These are phyloP conservation scores for Theileria equi DNA, from an alignment of 169 alveolate species.

Conservation along the genomic window DNA sequence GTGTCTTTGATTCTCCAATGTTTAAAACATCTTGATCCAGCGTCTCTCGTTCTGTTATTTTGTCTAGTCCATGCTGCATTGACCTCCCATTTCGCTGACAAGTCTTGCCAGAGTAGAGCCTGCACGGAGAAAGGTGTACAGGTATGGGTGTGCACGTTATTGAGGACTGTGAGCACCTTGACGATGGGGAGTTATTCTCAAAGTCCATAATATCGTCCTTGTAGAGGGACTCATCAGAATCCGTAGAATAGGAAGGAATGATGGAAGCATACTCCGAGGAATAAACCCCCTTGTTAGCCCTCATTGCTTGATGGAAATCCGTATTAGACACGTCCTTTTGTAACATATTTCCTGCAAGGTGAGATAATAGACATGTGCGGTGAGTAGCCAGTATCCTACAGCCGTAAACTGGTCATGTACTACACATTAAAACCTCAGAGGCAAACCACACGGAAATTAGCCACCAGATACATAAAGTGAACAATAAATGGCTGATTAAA, in stretches of 20 bases:
- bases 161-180: conserved; percentile 15
- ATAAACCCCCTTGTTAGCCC: not conserved
- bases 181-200: not conserved
- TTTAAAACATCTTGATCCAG: not conserved
- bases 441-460: too few species aligned
- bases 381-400: too few species aligned
- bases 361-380: too few species aligned
- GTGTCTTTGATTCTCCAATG: not conserved
- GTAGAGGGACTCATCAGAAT: conserved; percentile 24
- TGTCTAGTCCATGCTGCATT: not conserved
- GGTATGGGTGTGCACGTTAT: conserved; percentile 18
- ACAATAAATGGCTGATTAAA: too few species aligned
- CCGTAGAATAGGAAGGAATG: conserved; percentile 3
- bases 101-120: too few species aligned
- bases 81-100: not conserved
- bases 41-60: not conserved
- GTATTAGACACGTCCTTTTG: too few species aligned
- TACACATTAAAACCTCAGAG: too few species aligned
- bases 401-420: too few species aligned
- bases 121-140: conserved; percentile 5
- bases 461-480: too few species aligned
- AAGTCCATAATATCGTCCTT: conserved; percentile 15
- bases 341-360: too few species aligned
- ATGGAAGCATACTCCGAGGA: not conserved
- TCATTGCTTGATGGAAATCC: too few species aligned